Conservation (phyloP, 2,329 filamentous ascomycete genomes). For the Madurella mycetomatis region DNA sequence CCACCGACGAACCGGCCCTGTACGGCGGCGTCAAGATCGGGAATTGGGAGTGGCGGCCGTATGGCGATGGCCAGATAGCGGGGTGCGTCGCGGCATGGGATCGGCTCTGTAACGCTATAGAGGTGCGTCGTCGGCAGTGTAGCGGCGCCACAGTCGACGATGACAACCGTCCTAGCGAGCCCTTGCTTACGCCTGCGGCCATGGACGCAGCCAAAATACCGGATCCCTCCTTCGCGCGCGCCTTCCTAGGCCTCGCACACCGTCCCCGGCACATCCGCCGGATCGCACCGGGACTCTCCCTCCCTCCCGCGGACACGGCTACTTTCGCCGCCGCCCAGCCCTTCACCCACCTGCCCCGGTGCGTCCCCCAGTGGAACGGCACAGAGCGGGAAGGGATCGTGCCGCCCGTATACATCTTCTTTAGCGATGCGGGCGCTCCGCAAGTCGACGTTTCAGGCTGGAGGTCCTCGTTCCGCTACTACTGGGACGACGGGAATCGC, state of each 20-base stretch:
- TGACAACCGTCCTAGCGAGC: too few species aligned
- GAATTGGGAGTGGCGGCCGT: conserved; percentile 6
- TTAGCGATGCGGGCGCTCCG: not conserved
- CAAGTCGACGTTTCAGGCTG: not conserved
- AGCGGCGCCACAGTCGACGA: too few species aligned
- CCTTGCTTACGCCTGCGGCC: too few species aligned
- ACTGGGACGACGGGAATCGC: too few species aligned
- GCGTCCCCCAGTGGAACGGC: not conserved
- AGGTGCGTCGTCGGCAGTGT: not conserved
- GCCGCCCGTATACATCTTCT: not conserved
- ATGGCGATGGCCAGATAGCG: not conserved
- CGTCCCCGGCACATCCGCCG: not conserved
- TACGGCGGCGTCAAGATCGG: conserved; percentile 1
- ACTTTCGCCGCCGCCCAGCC: not conserved
- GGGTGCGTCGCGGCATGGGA: conserved; percentile 2
- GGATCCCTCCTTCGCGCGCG: not conserved
- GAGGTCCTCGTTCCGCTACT: too few species aligned
- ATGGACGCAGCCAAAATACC: too few species aligned
- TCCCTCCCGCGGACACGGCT: not conserved
- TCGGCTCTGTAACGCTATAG: not conserved
- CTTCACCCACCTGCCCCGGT: not conserved
- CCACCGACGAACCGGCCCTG: not conserved
- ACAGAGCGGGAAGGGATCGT: not conserved
- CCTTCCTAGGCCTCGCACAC: not conserved
- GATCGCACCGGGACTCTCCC: not conserved